Evolutionary conservation across 306 rosid species (phyloP), one percentile per base, ranked within the genome.

Genomic region (Corylus americana): DNA sequence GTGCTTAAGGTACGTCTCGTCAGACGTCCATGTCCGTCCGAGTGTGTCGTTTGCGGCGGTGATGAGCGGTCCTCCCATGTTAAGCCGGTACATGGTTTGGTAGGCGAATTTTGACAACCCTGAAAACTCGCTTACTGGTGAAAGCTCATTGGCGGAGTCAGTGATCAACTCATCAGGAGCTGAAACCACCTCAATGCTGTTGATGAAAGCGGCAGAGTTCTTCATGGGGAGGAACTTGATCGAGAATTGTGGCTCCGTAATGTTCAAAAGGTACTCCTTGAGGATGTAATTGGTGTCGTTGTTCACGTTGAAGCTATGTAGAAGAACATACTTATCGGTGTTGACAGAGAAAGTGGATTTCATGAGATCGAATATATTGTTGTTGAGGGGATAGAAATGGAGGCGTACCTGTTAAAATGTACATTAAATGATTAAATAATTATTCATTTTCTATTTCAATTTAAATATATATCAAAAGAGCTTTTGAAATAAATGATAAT

Each of bases 141-240:
- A 83, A 35, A 89, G 89, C 55, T 25, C 22, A 0, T 84, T 4
- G 0, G 82, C 92, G 0, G 7, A 47, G 78, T 89, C 88, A 0
- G 47, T 54, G 3, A 89, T 61, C 2, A 87, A 76, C 11, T 18
- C 61, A 9, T 89, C 85, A 0, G 92, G 92, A 48, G 85, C 90
- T 0, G 90, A 81, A 31, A 89, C 88, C 63, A 89, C 82, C 69
- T 89, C 92, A 68, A 89, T 83, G 57, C 85, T 90, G 10, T 83
- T 89, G 83, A 89, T 74, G 70, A 89, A 89, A 13, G 90, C 89
- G 0, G 90, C 89, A 0, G 92, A 89, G 25, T 85, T 85, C 87
- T 87, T 89, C 59, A 87, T 67, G 10, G 90, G 90, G 11, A 69
- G 51, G 79, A 89, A 87, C 27, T 75, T 51, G 1, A 89, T 4